A percentile compares a stretch with the other conserved stretches of the same genome.
Evolutionary conservation across 352 stramenopile genomes (phyloP).

Genomic region (Lagenidium giganteum): DNA sequence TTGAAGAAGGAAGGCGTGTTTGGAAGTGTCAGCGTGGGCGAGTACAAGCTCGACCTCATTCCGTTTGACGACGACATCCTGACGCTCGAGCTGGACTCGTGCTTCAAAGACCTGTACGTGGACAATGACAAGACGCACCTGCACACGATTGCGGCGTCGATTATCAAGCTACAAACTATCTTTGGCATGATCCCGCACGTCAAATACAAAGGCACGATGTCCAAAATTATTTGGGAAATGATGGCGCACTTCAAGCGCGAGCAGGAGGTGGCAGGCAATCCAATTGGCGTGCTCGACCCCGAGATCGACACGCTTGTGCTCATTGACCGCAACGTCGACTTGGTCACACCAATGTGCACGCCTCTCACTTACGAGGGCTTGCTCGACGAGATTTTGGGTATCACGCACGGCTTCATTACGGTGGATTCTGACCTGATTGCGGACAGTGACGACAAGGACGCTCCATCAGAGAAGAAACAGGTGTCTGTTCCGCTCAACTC

Average conservation of each 20-base stretch:
- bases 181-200: slow-evolving; percentile 92
- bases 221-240: slow-evolving; percentile 90
- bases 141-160: slow-evolving; percentile 81
- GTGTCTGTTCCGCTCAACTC: slow-evolving; percentile 94
- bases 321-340: slow-evolving; percentile 93
- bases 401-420: slow-evolving; percentile 88
- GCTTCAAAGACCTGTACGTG: slow-evolving; percentile 85
- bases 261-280: slow-evolving; percentile 76
- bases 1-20: slow-evolving; percentile 89
- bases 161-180: slow-evolving; percentile 92
- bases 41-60: slow-evolving; percentile 94
- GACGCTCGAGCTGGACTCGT: slow-evolving; percentile 88
- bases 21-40: slow-evolving; percentile 77
- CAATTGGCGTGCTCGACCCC: slow-evolving; percentile 68
- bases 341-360: slow-evolving; percentile 94
- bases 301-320: slow-evolving; percentile 94
- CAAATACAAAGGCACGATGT: slow-evolving; percentile 91
- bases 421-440: slow-evolving; percentile 73
- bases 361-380: slow-evolving; percentile 97
- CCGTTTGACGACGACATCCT: slow-evolving; percentile 94
- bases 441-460: slow-evolving; percentile 61
- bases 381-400: slow-evolving; percentile 94
- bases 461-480: slow-evolving; percentile 36
- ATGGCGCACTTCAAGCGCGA: slow-evolving; percentile 91
- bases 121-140: slow-evolving; percentile 88